Evolutionary conservation across 2,329 filamentous ascomycete genomes (phyloP), one percentile per base, ranked within the genome.

Genomic region (Arthrocladium fulminans): DNA sequence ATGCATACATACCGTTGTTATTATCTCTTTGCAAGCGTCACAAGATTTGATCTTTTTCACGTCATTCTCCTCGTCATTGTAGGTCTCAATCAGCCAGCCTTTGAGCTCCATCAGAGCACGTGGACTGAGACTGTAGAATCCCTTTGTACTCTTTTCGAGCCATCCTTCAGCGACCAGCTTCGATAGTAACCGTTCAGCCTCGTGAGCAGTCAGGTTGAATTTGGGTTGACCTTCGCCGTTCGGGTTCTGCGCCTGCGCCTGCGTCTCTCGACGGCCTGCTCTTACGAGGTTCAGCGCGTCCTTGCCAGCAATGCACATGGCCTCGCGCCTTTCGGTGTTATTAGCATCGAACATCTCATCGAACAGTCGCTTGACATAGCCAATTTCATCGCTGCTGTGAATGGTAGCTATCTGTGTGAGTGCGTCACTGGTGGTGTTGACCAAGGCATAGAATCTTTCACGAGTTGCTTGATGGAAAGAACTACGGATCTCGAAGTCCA

Each of bases 281-380:
- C 74, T 77, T 1, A 73, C 71, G 3, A 94, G 69, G 57, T 86
- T 82, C 46, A 85, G 72, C 2, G 89, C 89, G 60, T 95, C 82
- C 64, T 88, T 87, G 38, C 79, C 76, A 10, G 80, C 84, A 2
- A 97, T 71, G 2, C 86, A 88, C 77, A 96, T 83, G 22, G 88
- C 77, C 66, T 98, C 90, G 60, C 81, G 79, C n/a, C 80, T 74
- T 7, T 73, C 75, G 0, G 82, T 87, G 62, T 97, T 97, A 69
- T 88, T 81, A 17, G 79, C 84, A 54, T 94, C 87, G 62, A 97
- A 98, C 79, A 98, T 94, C 58, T 78, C 81, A 63, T 96, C 89
- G 1, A 98, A 76, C 2, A 96, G 65, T 7, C 92, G 76, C 67
- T 94, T 92, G 47, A 97, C 79, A 63, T 88, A 98, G 0, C 85